Evolutionary conservation across 306 rosid species (phyloP), one percentile per base, ranked within the genome.

Genomic region (Fagus sylvatica): DNA sequence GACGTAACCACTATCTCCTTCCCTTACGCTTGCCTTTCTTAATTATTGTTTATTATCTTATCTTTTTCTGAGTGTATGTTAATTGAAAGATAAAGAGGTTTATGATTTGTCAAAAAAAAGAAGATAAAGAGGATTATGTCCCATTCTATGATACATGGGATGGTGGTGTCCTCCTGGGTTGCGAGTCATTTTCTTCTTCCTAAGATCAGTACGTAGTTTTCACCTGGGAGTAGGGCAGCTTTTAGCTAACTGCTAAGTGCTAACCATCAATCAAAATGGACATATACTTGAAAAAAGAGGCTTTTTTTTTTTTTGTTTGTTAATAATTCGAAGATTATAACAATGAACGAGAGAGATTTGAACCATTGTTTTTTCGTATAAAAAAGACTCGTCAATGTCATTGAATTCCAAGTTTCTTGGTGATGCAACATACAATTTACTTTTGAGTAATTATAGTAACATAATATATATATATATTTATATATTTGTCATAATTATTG

Each of bases 21-120:
- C 69, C 54, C 78, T 61, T 56, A 83, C 83, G 81, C 78, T 37
- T 65, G 73, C 28, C 76, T 30, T 71, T 59, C 4, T 37, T 41
- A 53, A 71, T 61, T 36, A 7, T 39, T 34, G 28, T 2, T 22
- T 22, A 3, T 56, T 3, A 1, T 55, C n/a, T 19, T 33, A 55
- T 17, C 59, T 22, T n/a, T 46, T 19, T 34, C 2, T 65, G n/a
- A 13, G 1, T 54, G 3, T 53, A 43, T 1, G 40, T 75, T 6
- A 61, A 61, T 65, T 9, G 4, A 51, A 48, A 42, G 33, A 55
- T 16, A 37, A 4, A 16, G 34, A 53, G 22, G 22, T 34, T 28
- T 22, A 22, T 22, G 28, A 22, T 22, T 22, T 22, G 28, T 22
- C 28, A 22, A 22, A 22, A 22, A 22, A 22, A 22, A 22, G 0